phyloP scores from a whole-genome alignment of 164 flowering plant species.

The Malania oleifera region DNA sequence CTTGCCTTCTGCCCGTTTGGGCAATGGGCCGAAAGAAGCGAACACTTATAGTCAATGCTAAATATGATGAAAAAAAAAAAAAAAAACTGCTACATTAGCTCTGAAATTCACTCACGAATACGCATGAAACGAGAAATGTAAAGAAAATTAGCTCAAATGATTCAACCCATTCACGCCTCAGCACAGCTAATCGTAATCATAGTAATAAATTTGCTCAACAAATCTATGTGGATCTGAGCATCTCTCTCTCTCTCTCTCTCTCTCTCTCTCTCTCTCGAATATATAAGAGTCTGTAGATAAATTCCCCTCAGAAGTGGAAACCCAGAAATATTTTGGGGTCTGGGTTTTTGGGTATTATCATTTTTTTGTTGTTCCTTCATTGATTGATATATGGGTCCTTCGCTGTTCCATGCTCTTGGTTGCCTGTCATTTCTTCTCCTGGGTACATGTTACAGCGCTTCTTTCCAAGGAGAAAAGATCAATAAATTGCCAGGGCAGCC shows the following conservation, averaged over 20 bases:
- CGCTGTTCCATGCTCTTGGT: constrained; percentile 17
- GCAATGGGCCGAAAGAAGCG: constrained; percentile 16
- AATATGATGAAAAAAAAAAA: background rate
- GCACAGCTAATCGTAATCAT: constrained; percentile 13
- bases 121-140: too few species aligned
- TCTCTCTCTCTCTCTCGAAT: background rate
- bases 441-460: constrained; percentile 15
- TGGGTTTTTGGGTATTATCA: constrained; percentile 21
- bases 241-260: background rate
- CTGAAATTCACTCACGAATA: too few species aligned
- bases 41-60: background rate
- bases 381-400: constrained; percentile 29
- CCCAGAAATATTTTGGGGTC: constrained; percentile 19
- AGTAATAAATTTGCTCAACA: constrained; percentile 1
- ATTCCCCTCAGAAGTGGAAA: constrained; percentile 10
- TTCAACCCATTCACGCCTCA: background rate
- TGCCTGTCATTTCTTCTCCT: constrained; percentile 19
- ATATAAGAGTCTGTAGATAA: background rate
- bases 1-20: constrained; percentile 22
- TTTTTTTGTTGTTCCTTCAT: constrained; percentile 10
- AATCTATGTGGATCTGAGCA: background rate
- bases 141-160: too few species aligned
- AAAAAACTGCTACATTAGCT: too few species aligned
- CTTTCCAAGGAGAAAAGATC: constrained; percentile 50
- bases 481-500: constrained; percentile 78